Evolutionary conservation across 1,284 basidiomycete species (phyloP), one percentile per base, ranked within the genome.

Genomic region (Sphagnurus paluster): DNA sequence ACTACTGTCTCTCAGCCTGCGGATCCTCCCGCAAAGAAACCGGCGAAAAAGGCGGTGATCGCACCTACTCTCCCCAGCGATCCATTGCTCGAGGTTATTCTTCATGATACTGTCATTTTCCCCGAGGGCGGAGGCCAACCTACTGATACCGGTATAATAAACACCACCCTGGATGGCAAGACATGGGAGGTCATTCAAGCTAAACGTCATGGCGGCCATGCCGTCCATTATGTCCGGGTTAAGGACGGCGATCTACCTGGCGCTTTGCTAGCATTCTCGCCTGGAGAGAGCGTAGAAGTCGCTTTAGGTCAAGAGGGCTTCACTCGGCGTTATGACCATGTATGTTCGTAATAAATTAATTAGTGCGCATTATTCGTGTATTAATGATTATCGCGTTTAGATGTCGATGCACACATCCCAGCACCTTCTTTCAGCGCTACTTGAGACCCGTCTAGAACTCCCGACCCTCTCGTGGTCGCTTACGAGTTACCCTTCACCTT

Each of bases 101-200:
- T 90, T 30, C 81, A 86, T 49, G 92, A 94, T 63, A 93, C 90
- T 1, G 75, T 91, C n/a, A 76, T 93, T 35, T 94, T 94, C 59
- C 92, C 92, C 0, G 92, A 94, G 67, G 90, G 90, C 10, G 92
- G 92, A 11, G 90, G 90, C 2, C 92, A 95, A 57, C 88, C 90
- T 0, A 84, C 83, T 4, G 92, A 94, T 59, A 82, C 82, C 17
- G 92, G 91, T 0, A 45, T 72, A 7, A 68, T 94, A 16, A 74
- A 58, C 5, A 72, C 71, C 1, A 66, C 65, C 10, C 57, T 60
- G 0, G 65, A 78, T 45, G 69, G 72, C 10, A 64, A 60, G 4
- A 53, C 65, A 4, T 87, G 84, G 76, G 69, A 78, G 11, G 82
- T 93, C n/a, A 66, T 84, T 9, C 81, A 88, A 55, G 82, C 82